Conservation (phyloP, 495 filamentous ascomycete species). For the Aspergillus diversus region DNA sequence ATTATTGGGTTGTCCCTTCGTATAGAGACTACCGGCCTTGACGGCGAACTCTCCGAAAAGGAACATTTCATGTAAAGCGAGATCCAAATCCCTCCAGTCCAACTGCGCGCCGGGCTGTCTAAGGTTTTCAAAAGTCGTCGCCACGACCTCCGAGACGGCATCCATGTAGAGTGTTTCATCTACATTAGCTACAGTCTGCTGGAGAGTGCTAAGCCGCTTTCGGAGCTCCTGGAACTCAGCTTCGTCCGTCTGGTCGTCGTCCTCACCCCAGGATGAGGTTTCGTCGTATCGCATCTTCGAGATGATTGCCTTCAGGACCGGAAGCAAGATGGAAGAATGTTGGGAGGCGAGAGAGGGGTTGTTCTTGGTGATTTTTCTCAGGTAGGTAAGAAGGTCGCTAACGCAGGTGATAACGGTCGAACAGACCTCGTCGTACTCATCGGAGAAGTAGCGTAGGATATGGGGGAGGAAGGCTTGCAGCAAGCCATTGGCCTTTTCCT, state of each 20-base stretch:
- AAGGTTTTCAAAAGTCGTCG: slow-evolving; percentile 76
- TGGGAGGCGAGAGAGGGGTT: slow-evolving; percentile 62
- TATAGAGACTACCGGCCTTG: slow-evolving; percentile 78
- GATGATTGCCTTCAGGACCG: slow-evolving; percentile 88
- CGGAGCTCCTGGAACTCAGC: slow-evolving; percentile 97
- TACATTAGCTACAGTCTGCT: slow-evolving; percentile 85
- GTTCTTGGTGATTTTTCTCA: slow-evolving; percentile 73
- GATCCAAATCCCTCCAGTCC: slow-evolving; percentile 94
- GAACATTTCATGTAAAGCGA: slow-evolving; percentile 96
- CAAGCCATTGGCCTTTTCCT: slow-evolving; percentile 69
- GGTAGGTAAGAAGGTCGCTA: slow-evolving; percentile 84
- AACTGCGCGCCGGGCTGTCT: slow-evolving; percentile 69
- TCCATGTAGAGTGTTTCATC: slow-evolving; percentile 85
- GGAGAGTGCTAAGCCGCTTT: slow-evolving; percentile 82
- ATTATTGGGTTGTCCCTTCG: slow-evolving; percentile 76
- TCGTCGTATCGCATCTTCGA: slow-evolving; percentile 97
- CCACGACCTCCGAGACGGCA: slow-evolving; percentile 80
- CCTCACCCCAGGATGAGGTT: slow-evolving; percentile 89
- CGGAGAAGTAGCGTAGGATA: slow-evolving; percentile 89
- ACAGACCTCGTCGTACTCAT: slow-evolving; percentile 97
- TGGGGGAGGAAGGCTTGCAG: slow-evolving; percentile 81
- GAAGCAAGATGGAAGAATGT: slow-evolving; percentile 77
- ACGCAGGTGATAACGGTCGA: slow-evolving; percentile 90
- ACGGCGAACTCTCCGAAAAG: slow-evolving; percentile 92
- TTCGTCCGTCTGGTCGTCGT: slow-evolving; percentile 94